Percentiles rank a stretch among this genome's conserved stretches.
phyloP scores from a whole-genome alignment of 345 rosid genomes.

The Populus tremula region DNA sequence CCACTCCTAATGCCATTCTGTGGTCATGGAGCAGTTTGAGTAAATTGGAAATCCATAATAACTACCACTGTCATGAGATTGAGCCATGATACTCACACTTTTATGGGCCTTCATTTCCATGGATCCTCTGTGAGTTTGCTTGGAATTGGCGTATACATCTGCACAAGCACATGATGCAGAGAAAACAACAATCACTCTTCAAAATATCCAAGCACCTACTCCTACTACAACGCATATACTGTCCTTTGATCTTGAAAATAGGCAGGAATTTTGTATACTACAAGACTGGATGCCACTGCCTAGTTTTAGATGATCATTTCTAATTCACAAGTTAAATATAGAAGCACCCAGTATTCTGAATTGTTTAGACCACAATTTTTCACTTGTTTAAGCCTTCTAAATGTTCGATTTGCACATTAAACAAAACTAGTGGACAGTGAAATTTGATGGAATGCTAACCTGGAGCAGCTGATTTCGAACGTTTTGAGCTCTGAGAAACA shows the following conservation, averaged over 20 bases:
- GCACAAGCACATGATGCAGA: constrained; percentile 20
- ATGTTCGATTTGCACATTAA: background rate
- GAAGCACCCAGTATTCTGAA: background rate
- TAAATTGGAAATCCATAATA: constrained; percentile 8
- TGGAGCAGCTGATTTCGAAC: constrained; percentile 22
- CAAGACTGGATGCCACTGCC: background rate
- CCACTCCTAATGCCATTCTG: constrained; percentile 48
- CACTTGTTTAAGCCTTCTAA: background rate
- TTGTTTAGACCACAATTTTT: background rate
- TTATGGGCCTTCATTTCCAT: constrained; percentile 33
- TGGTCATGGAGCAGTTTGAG: constrained; percentile 18
- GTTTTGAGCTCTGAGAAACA: constrained; percentile 45
- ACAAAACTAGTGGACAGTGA: background rate
- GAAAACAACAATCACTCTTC: background rate
- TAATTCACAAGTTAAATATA: background rate
- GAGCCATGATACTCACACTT: constrained; percentile 43
- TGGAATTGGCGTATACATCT: constrained; percentile 55
- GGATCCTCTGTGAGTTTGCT: constrained; percentile 49
- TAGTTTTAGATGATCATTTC: background rate
- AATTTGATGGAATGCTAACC: constrained; percentile 37
- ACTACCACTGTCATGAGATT: constrained; percentile 5
- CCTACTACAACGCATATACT: background rate
- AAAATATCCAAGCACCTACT: background rate
- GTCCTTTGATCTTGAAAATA: background rate
- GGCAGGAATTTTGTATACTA: background rate